Evolutionary conservation across 352 stramenopile species (phyloP).

Genomic region (Pythium plurisporium): DNA sequence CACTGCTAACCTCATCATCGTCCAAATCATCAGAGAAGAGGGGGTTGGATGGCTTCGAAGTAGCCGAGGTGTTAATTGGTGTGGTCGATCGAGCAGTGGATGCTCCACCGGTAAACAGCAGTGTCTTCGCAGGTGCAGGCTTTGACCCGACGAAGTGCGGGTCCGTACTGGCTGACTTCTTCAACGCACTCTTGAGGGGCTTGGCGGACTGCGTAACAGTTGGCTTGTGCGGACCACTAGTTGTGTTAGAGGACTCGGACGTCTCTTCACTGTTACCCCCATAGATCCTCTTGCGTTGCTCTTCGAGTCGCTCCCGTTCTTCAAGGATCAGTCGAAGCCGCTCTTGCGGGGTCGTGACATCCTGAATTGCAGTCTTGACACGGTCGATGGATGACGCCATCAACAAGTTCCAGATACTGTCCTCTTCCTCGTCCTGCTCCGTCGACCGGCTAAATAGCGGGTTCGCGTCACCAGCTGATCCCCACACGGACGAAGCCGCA

Average conservation of each 20-base stretch:
- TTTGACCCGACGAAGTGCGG: background rate
- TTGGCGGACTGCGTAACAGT: constrained; percentile 6
- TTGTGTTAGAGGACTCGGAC: background rate
- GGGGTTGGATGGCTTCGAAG: constrained; percentile 3
- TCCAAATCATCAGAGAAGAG: constrained; percentile 8
- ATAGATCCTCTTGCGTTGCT: constrained; percentile 47
- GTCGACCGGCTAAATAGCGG: constrained; percentile 42
- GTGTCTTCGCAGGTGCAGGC: background rate
- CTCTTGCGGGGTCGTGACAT: constrained; percentile 41
- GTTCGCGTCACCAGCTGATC: constrained; percentile 20
- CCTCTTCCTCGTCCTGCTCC: constrained; percentile 43
- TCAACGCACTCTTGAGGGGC: constrained; percentile 17
- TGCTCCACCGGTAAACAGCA: constrained; percentile 1
- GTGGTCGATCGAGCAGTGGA: background rate
- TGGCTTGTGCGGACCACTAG: constrained; percentile 5
- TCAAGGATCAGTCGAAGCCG: constrained; percentile 54
- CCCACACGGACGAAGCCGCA: constrained; percentile 7
- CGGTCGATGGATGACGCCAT: constrained; percentile 67
- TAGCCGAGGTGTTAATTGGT: background rate
- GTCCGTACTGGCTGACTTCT: constrained; percentile 11
- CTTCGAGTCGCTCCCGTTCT: constrained; percentile 57
- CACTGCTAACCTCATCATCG: background rate
- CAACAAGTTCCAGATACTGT: constrained; percentile 71
- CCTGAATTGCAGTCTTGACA: constrained; percentile 44
- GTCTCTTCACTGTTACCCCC: background rate